Evolutionary conservation across 768 basidiomycete species (phyloP).

Genomic region (Hypsizygus marmoreus): DNA sequence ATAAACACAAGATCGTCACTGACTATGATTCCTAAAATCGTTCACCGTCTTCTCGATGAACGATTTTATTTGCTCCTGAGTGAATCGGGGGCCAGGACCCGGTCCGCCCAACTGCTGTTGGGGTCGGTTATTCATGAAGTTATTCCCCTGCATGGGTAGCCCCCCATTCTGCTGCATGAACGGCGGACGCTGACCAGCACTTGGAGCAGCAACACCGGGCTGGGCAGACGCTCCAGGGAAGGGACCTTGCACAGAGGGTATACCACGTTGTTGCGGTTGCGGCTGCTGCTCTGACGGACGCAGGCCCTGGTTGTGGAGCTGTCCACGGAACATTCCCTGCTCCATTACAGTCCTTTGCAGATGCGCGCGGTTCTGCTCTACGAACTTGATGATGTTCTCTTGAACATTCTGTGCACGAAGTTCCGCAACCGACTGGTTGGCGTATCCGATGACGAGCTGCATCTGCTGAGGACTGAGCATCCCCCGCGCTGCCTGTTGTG

Average conservation of each 20-base stretch:
- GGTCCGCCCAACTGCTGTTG: constrained; percentile 20
- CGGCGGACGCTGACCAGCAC: constrained; percentile 6
- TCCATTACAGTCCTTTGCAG: constrained; percentile 44
- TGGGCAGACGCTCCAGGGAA: too few species aligned
- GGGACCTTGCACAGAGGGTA: too few species aligned
- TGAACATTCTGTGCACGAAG: constrained; percentile 53
- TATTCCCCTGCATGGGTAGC: constrained; percentile 13
- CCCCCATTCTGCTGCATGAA: constrained; percentile 10
- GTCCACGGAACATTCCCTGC: constrained; percentile 36
- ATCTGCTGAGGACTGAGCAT: constrained; percentile 37
- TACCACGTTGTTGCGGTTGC: too few species aligned
- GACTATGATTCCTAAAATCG: constrained; percentile 8
- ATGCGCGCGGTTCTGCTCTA: constrained; percentile 56
- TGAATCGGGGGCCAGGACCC: neutral
- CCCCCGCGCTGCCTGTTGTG: constrained; percentile 7
- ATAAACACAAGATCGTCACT: neutral
- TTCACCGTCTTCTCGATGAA: constrained; percentile 12
- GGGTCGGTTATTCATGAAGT: constrained; percentile 19
- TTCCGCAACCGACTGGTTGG: constrained; percentile 46
- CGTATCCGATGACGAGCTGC: constrained; percentile 48
- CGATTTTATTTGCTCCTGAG: constrained; percentile 5
- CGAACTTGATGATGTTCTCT: constrained; percentile 52
- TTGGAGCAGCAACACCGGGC: too few species aligned
- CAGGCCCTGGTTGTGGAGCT: constrained; percentile 24
- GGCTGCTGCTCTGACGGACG: constrained; percentile 12